Conservation (phyloP, 495 filamentous ascomycete genomes). For the Aspergillus sclerotiicarbonarius region DNA sequence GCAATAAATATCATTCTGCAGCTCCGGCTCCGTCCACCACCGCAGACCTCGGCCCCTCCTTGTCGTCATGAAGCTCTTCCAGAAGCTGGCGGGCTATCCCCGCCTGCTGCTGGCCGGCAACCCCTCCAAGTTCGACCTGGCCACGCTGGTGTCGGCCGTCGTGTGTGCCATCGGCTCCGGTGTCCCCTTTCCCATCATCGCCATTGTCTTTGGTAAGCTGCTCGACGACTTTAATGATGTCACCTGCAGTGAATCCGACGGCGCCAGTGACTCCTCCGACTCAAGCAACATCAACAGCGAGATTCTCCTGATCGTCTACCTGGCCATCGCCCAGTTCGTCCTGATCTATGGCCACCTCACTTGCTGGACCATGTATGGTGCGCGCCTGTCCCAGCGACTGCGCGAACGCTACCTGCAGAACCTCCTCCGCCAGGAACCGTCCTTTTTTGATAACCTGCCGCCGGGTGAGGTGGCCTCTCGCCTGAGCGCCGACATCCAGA, state of each 20-base stretch:
- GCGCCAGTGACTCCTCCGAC: constrained; percentile 22
- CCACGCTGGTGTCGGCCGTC: constrained; percentile 50
- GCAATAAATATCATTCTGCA: neutral
- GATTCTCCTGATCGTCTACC: constrained; percentile 60
- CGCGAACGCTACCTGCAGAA: constrained; percentile 57
- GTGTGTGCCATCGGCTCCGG: constrained; percentile 58
- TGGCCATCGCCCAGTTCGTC: constrained; percentile 61
- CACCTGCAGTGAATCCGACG: constrained; percentile 42
- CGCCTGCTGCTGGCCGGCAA: constrained; percentile 41
- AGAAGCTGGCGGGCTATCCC: constrained; percentile 40
- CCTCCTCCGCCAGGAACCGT: constrained; percentile 58
- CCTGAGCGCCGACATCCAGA: constrained; percentile 58
- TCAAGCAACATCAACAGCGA: constrained; percentile 52
- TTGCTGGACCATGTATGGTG: constrained; percentile 61
- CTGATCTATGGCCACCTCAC: constrained; percentile 51
- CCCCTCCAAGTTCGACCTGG: constrained; percentile 41
- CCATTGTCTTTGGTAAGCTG: constrained; percentile 66
- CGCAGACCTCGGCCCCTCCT: neutral
- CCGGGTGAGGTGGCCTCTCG: constrained; percentile 61
- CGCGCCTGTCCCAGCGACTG: constrained; percentile 60
- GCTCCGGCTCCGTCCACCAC: neutral
- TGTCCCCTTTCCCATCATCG: constrained; percentile 66
- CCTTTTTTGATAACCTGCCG: constrained; percentile 57
- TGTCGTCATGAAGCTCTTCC: constrained; percentile 28
- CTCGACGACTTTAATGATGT: constrained; percentile 63